These are phyloP conservation scores for Saccharomycopsis fermentans DNA, from an alignment of 805 yeast species.

Conservation along the genomic window DNA sequence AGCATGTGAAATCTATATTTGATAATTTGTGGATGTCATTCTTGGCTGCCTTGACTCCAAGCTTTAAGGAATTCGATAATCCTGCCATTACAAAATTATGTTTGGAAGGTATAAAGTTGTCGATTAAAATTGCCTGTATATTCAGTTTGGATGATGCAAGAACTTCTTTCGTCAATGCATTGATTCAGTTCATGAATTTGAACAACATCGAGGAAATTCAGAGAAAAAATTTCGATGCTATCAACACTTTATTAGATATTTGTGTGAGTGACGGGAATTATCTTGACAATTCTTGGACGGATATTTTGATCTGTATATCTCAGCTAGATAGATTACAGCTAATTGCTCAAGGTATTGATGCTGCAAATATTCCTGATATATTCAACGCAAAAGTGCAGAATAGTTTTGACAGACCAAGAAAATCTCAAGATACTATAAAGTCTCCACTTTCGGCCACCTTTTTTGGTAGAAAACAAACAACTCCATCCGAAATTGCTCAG, in stretches of 20 bases:
- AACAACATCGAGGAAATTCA: conserved; percentile 71
- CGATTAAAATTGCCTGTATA: conserved; percentile 74
- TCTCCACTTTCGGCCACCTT: conserved; percentile 41
- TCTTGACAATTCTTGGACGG: conserved; percentile 73
- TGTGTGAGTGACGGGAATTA: conserved; percentile 74
- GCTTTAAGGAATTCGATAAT: conserved; percentile 82
- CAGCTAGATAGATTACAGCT: conserved; percentile 87
- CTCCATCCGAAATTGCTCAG: conserved; percentile 59
- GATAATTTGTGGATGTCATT: conserved; percentile 96
- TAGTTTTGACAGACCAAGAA: conserved; percentile 38
- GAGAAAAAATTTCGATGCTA: conserved; percentile 72
- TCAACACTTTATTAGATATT: conserved; percentile 59
- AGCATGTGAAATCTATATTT: conserved; percentile 87
- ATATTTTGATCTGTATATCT: conserved; percentile 69
- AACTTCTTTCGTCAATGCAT: conserved; percentile 80
- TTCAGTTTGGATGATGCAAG: conserved; percentile 80
- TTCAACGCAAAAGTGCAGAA: conserved; percentile 45
- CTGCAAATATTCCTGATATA: conserved; percentile 78
- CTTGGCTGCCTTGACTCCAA: conserved; percentile 87
- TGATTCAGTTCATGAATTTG: conserved; percentile 77
- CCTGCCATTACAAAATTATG: conserved; percentile 57
- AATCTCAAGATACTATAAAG: conserved; percentile 44
- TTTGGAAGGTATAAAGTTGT: conserved; percentile 75
- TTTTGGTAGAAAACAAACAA: conserved; percentile 22
- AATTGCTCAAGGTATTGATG: conserved; percentile 78